Base-by-base conservation (phyloP, 306 rosid genomes). In the Acacia crassicarpa region DNA sequence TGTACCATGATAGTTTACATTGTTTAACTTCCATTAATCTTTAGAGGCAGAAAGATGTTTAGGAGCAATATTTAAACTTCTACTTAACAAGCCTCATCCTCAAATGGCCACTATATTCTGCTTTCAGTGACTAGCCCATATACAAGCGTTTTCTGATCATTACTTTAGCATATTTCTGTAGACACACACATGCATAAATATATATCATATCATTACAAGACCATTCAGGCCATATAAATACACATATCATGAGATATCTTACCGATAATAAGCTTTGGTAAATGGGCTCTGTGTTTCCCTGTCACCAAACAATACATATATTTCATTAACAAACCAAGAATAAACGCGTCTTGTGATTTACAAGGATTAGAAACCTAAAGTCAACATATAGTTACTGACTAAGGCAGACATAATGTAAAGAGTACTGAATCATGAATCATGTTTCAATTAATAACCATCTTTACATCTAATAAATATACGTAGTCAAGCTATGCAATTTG, bases 241-340 rank as follows among this genome's bases (percentile, higher is more conserved):
- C 9, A 20, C 23, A 53, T 9, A 25, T 25, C 10, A 45, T 32
- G 75, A 33, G 65, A 68, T 15, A 59, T n/a, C 67, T 19, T 82
- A 85, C 88, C 88, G 8, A 74, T 78, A 58, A 6, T 49, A 32
- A 32, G 80, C 33, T 32, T 82, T 74, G 84, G 62, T 41, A 82
- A 85, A 59, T 71, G 56, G 43, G 12, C 25, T n/a, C 67, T 79
- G 76, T 76, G 76, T 51, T 48, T 77, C 33, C 84, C 88, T 78
- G 86, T 25, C 54, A 63, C 9, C 25, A 6, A 85, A 78, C 72
- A 78, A 67, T 74, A 17, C 69, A 81, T 12, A 54, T 68, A 63
- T 40, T 32, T 53, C 44, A 63, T 46, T 40, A 76, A 41, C 69
- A 59, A 74, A 85, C 16, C 66, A 23, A 51, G 63, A 76, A 71